Evolutionary conservation across 176 grass and related monocot genomes (phyloP).

Genomic region (Avena atlantica): DNA sequence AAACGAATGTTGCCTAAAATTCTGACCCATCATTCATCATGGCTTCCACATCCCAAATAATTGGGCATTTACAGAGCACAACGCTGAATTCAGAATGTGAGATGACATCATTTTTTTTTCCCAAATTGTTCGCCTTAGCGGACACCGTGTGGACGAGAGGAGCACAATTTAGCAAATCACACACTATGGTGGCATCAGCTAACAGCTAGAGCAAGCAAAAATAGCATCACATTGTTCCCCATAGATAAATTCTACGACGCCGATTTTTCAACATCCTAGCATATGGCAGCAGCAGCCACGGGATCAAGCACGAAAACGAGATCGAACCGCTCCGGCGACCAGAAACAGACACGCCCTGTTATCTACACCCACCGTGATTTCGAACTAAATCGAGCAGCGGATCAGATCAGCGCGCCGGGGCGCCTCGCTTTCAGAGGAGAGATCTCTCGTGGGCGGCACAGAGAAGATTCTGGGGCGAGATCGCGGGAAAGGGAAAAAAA

Average conservation of each 20-base stretch:
- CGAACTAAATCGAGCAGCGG: neutral
- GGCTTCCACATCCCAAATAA: neutral
- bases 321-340: neutral
- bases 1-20: neutral
- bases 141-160: neutral
- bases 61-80: neutral
- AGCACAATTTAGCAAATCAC: neutral
- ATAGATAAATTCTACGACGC: constrained; percentile 1
- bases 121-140: neutral
- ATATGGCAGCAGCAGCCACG: too few species aligned
- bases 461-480: neutral
- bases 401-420: constrained; percentile 29
- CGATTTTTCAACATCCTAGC: neutral
- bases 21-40: neutral
- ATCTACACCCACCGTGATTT: neutral
- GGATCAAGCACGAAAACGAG: neutral
- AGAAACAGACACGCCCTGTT: neutral
- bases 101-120: neutral
- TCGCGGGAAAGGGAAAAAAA: constrained; percentile 27
- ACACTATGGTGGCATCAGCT: neutral
- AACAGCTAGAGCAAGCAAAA: constrained; percentile 8
- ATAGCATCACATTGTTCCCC: constrained; percentile 4
- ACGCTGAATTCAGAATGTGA: neutral
- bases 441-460: constrained; percentile 22
- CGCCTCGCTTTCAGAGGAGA: neutral